These are phyloP conservation scores for Phaeosphaeriaceae sp. DNA, from an alignment of 2,329 filamentous ascomycete genomes.

Conservation along the genomic window DNA sequence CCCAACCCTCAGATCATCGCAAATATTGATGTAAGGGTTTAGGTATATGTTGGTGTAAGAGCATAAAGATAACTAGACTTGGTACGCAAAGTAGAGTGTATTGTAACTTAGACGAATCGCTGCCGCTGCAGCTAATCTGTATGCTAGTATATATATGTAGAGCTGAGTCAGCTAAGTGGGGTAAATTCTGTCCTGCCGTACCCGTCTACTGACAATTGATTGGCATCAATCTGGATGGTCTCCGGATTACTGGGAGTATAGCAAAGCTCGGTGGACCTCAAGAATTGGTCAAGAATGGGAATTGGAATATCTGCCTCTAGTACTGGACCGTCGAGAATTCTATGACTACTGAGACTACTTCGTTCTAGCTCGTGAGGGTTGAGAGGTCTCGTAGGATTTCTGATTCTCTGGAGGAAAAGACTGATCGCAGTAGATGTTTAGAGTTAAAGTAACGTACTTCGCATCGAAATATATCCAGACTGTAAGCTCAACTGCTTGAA, in stretches of 20 bases:
- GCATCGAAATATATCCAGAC: too few relatives aligned
- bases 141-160: too few relatives aligned
- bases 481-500: too few relatives aligned
- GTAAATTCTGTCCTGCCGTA: too few relatives aligned
- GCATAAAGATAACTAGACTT: too few relatives aligned
- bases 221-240: slow-evolving; percentile 24
- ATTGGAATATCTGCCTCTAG: slow-evolving; percentile 16
- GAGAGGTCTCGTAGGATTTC: slow-evolving; percentile 5
- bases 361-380: slow-evolving; percentile 20
- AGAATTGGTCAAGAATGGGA: slow-evolving; percentile 21
- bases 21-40: too few relatives aligned
- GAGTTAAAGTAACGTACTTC: not conserved
- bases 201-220: too few relatives aligned
- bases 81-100: too few relatives aligned
- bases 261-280: slow-evolving; percentile 24
- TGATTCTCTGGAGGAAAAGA: slow-evolving; percentile 1
- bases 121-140: too few relatives aligned
- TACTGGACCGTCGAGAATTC: slow-evolving; percentile 15
- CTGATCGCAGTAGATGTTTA: slow-evolving; percentile 1
- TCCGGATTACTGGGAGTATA: slow-evolving; percentile 22
- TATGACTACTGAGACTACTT: slow-evolving; percentile 26
- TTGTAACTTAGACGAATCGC: too few relatives aligned
- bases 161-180: too few relatives aligned
- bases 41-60: too few relatives aligned
- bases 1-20: slow-evolving; percentile 11